Evolutionary conservation across 768 basidiomycete genomes (phyloP), one percentile per base, ranked within the genome.

Genomic region (Leucosporidium scottii): DNA sequence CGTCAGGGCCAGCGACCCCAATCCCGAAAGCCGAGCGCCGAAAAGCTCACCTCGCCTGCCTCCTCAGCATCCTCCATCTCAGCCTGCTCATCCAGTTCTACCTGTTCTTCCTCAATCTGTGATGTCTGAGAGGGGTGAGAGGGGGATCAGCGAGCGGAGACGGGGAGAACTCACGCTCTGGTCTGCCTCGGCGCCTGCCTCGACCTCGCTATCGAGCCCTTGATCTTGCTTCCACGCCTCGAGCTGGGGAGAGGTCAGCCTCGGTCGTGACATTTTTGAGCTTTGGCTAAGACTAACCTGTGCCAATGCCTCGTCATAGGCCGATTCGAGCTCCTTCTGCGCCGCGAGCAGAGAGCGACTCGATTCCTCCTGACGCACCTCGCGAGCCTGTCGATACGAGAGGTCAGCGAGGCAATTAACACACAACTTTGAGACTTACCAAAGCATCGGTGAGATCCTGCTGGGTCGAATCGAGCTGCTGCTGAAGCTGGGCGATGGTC

Each of bases 211-310:
- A 9, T 23, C 55, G 27, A 28, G 27, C 8, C 36, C 58, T 25
- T n/a, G n/a, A 7, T 59, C 44, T 20, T 17, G 28, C 39, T 59
- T 59, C 58, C 58, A 59, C 20, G 36, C 36, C 25, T 59, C 58
- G 4, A 59, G 23, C 55, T 56, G 28, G 4, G 55, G 6, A n/a
- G n/a, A n/a, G n/a, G n/a, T n/a, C n/a, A n/a, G n/a, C n/a, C n/a
- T n/a, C n/a, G n/a, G n/a, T n/a, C n/a, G n/a, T n/a, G n/a, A n/a
- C n/a, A n/a, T n/a, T n/a, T n/a, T n/a, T n/a, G n/a, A n/a, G n/a
- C n/a, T n/a, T n/a, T n/a, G n/a, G n/a, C n/a, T n/a, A n/a, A n/a
- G 21, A 54, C 58, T 9, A 1, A 59, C 58, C 49, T 49, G 48
- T 21, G 47, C n/a, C 30, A 59, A 23, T 13, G 58, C 58, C 8